Base-by-base conservation (phyloP, 1,284 basidiomycete genomes). In the Trichosporon ovoides region DNA sequence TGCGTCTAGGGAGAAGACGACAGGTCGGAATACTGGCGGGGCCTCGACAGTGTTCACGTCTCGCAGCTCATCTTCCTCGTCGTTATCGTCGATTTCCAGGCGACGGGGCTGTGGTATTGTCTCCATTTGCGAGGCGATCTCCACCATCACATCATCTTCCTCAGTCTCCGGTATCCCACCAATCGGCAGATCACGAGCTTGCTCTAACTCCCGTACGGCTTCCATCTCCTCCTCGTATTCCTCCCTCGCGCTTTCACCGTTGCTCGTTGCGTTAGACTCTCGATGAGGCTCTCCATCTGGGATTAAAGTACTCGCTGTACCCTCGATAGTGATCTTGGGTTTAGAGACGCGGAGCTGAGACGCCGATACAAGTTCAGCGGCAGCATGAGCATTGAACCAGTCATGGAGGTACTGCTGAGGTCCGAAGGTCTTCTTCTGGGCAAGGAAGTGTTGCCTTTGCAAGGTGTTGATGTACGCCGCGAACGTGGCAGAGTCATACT, bases 381-480 rank as follows among this genome's bases (percentile, higher is more conserved):
- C 93, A 0, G 91, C 87, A 64, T 95, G 70, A 52, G 73, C 73
- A 38, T 75, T 73, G 65, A 76, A 75, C 73, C 73, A 76, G 58
- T 75, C 73, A 55, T 76, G 74, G 1, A 74, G 59, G 57, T 73
- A 72, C 55, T 69, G 66, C 16, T 61, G 70, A 1, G 72, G 63
- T 9, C 74, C 74, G 7, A 59, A 57, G 3, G 66, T 54, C 60
- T 71, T 74, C 57, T 71, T 74, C 52, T 72, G 67, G 2, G 74
- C 72, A 28, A 66, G 52, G 48, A 74, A 74, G 57, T 72, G 70
- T 53, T 76, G 73, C 7, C 74, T 64, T 53, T 75, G 73, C 1
- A 98, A 82, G 0, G 89, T 91, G 74, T 98, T 94, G 53, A 98
- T 85, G 73, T 93, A 97, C 0, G 86, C 85, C 58, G 95, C 87